Base-by-base conservation (phyloP, 805 yeast species). In the Yarrowia porcina region DNA sequence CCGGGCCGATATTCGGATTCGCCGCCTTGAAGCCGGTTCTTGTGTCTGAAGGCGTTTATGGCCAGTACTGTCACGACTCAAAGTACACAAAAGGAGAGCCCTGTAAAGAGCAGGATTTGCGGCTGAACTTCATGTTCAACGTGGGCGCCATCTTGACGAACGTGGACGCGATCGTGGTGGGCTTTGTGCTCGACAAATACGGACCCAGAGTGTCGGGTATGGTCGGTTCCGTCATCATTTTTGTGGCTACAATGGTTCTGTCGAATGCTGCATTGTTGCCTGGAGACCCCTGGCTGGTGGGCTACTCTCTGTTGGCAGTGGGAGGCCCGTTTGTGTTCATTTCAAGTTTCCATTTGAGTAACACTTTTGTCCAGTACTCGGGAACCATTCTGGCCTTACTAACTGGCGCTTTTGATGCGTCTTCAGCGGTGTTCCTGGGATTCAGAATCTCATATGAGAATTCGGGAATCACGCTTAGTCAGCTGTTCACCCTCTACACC, bases 311-410 rank as follows among this genome's bases (percentile, higher is more conserved):
- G 15, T 77, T 92, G 23, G 97, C 97, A 0, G 77, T 90, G 64
- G 97, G 96, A 7, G 97, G 98, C 4, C 98, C 98, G 10, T 91
- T 92, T 75, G 92, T 88, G 20, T 92, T 89, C 72, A 91, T 93
- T 64, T 87, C 96, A 17, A 84, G 90, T 65, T 91, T 92, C 80
- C 97, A 92, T 70, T 78, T 92, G 72, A 89, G 97, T 7, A 92
- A 91, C 72, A 82, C 89, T 27, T 89, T 91, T 75, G 97, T 97
- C 1, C 82, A 82, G 42, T 83, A 83, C 69, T 87, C 96, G 4
- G 97, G 97, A 0, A 80, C 89, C 49, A 79, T 91, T 20, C 75
- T 91, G 67, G 96, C 97, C 0, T 74, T 90, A 17, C 75, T 92
- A 57, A 90, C 97, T 0, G 97, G 97, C n/a, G 91, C 97, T 0